These are phyloP conservation scores for Coemansia sp. DNA, from an alignment of 192 early-diverging fungal species.

Conservation along the genomic window DNA sequence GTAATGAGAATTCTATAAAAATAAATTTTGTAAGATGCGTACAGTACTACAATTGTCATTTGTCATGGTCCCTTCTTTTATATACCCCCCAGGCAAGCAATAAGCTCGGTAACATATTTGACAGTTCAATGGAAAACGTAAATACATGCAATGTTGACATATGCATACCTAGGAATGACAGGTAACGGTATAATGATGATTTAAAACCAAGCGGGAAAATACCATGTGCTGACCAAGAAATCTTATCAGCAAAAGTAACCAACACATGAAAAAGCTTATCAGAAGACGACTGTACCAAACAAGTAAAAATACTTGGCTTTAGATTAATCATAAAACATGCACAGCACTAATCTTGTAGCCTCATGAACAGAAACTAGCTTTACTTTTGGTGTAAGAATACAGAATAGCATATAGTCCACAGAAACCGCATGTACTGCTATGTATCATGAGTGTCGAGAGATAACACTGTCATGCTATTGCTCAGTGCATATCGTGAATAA, in stretches of 20 bases:
- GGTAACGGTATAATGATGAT: background rate
- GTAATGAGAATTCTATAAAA: too few species aligned
- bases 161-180: background rate
- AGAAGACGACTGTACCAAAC: background rate
- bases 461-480: background rate
- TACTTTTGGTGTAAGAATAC: background rate
- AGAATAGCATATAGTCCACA: background rate
- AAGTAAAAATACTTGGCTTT: background rate
- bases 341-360: background rate
- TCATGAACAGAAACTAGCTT: background rate
- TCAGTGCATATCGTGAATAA: background rate
- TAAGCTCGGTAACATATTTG: background rate
- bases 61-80: background rate
- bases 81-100: background rate
- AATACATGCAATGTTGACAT: background rate
- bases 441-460: background rate
- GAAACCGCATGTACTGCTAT: background rate
- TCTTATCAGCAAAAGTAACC: background rate
- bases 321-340: background rate
- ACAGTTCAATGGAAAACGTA: background rate
- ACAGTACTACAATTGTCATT: background rate
- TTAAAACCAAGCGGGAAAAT: background rate
- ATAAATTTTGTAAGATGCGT: background rate
- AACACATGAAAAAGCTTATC: background rate
- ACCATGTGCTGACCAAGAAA: background rate